phyloP scores from a whole-genome alignment of 768 basidiomycete species.

The Tubosaeta sp. region DNA sequence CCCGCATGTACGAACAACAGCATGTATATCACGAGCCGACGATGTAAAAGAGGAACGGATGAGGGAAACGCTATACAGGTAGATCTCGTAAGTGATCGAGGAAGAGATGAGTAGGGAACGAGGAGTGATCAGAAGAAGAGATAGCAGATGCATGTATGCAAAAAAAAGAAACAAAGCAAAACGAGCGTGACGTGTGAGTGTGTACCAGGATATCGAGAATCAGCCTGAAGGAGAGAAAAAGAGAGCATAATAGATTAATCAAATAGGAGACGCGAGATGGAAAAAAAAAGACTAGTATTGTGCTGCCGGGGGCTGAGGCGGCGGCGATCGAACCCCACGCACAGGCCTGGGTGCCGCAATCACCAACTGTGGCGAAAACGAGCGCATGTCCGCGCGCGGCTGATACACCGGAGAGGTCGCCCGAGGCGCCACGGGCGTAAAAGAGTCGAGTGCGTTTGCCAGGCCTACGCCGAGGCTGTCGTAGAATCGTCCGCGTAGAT shows the following conservation, averaged over 20 bases:
- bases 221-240: background rate
- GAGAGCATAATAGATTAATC: constrained; percentile 13
- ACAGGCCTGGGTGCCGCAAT: constrained; percentile 6
- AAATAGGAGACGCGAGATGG: constrained; percentile 12
- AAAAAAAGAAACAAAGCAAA: background rate
- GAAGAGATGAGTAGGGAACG: background rate
- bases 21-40: background rate
- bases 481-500: constrained; percentile 48
- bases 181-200: background rate
- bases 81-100: background rate
- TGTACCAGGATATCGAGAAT: constrained; percentile 4
- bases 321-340: constrained; percentile 1
- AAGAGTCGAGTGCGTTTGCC: constrained; percentile 33
- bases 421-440: constrained; percentile 16
- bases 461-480: constrained; percentile 21
- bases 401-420: constrained; percentile 11
- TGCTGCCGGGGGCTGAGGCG: constrained; percentile 9
- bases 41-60: background rate
- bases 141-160: background rate
- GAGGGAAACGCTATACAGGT: background rate
- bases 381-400: constrained; percentile 34
- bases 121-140: background rate
- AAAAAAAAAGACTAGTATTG: constrained; percentile 8
- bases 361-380: constrained; percentile 39
- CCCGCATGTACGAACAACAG: background rate